phyloP scores from a whole-genome alignment of 1,139 yeast species.

The Pichia sp. region DNA sequence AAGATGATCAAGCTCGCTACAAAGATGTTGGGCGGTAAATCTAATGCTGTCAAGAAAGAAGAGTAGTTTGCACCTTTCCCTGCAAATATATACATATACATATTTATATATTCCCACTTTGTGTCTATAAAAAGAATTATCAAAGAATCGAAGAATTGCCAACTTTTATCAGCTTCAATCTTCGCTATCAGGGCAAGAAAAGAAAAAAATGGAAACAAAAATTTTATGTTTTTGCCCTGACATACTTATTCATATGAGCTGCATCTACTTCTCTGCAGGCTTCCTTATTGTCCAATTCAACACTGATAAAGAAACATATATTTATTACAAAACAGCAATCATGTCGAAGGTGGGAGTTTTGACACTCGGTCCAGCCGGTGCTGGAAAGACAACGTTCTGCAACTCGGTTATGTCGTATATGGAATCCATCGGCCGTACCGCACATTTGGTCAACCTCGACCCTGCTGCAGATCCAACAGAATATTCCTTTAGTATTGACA shows the following conservation, averaged over 20 bases:
- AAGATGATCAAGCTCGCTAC: constrained; percentile 49
- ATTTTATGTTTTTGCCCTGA: background rate
- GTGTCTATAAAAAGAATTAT: background rate
- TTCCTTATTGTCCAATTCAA: too few species aligned
- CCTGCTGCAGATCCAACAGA: constrained; percentile 97
- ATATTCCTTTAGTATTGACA: constrained; percentile 88
- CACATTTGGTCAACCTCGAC: constrained; percentile 90
- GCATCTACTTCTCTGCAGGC: too few species aligned
- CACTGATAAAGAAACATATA: background rate
- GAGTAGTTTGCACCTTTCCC: background rate
- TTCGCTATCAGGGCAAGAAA: background rate
- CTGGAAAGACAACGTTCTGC: constrained; percentile 91
- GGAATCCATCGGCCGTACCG: constrained; percentile 86
- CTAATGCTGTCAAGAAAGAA: background rate
- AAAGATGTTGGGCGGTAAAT: background rate
- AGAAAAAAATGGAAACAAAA: background rate
- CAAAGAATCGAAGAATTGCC: too few species aligned
- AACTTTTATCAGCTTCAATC: too few species aligned
- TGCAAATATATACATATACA: background rate
- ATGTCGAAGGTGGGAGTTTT: constrained; percentile 97
- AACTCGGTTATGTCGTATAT: constrained; percentile 81
- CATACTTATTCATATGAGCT: background rate
- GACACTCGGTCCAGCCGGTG: constrained; percentile 97
- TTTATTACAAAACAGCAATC: background rate
- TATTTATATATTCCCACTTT: background rate